phyloP scores from a whole-genome alignment of 1,139 yeast species.

The Arxiozyma telluris region DNA sequence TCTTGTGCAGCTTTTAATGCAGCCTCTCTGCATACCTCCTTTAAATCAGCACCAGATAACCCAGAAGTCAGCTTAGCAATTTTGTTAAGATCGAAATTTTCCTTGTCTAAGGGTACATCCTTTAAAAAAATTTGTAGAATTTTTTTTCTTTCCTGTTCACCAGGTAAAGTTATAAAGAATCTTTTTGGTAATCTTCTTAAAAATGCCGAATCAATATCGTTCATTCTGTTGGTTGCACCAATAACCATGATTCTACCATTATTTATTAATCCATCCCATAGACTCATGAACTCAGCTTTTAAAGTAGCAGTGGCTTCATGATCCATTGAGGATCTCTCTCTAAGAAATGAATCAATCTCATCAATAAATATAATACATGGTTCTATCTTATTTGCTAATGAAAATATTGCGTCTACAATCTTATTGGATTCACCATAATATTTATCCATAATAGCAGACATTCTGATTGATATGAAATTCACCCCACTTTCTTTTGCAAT shows the following conservation, averaged over 20 bases:
- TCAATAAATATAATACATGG: slow-evolving; percentile 95
- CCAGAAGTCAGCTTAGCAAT: slow-evolving; percentile 64
- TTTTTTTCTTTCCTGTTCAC: slow-evolving; percentile 54
- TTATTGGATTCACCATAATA: slow-evolving; percentile 98
- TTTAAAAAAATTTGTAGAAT: slow-evolving; percentile 59
- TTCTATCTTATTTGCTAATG: slow-evolving; percentile 79
- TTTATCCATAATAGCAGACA: slow-evolving; percentile 94
- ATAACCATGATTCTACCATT: slow-evolving; percentile 75
- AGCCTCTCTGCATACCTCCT: slow-evolving; percentile 88
- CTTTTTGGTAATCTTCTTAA: slow-evolving; percentile 88
- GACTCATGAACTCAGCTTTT: slow-evolving; percentile 94
- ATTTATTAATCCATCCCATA: slow-evolving; percentile 86
- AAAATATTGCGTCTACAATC: slow-evolving; percentile 86
- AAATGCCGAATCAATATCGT: slow-evolving; percentile 88
- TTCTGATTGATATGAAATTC: slow-evolving; percentile 79
- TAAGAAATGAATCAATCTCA: slow-evolving; percentile 87
- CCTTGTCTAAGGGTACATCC: slow-evolving; percentile 51
- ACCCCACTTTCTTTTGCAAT: slow-evolving; percentile 90
- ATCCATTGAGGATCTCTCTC: slow-evolving; percentile 78
- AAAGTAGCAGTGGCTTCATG: slow-evolving; percentile 95
- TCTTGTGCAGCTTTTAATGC: slow-evolving; percentile 86
- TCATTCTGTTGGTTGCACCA: slow-evolving; percentile 92
- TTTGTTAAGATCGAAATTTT: slow-evolving; percentile 49
- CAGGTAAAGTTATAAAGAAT: slow-evolving; percentile 72
- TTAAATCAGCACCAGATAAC: slow-evolving; percentile 81